Conservation (phyloP, 352 stramenopile genomes). For the Pythium aphanidermatum region DNA sequence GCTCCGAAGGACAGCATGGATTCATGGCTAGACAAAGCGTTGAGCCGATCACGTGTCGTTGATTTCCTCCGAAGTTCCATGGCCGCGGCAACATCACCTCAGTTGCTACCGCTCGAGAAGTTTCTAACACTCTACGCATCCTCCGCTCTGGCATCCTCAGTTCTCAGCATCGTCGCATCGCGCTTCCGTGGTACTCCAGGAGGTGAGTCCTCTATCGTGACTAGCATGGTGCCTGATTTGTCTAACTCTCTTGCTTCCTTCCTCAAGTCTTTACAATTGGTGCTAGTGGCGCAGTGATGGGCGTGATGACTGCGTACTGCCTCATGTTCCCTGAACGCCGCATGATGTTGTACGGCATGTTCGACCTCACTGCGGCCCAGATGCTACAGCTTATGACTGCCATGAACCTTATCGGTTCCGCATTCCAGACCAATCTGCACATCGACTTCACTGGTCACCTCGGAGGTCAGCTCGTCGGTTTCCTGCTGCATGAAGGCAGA, state of each 20-base stretch:
- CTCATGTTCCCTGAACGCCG: conserved; percentile 59
- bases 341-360: conserved; percentile 29
- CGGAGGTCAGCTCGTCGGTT: conserved; percentile 50
- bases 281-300: conserved; percentile 75
- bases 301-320: conserved; percentile 73
- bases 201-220: conserved; percentile 28
- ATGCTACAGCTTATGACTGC: conserved; percentile 60
- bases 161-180: conserved; percentile 58
- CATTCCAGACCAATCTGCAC: conserved; percentile 26
- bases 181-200: conserved; percentile 47
- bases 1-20: conserved; percentile 18
- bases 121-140: conserved; percentile 69
- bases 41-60: conserved; percentile 41
- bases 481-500: conserved; percentile 39
- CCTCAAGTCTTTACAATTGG: conserved; percentile 70
- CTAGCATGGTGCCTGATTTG: neutral
- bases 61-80: conserved; percentile 32
- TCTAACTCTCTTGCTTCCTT: neutral
- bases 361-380: conserved; percentile 41
- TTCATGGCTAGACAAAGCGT: conserved; percentile 42
- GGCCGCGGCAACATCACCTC: conserved; percentile 12
- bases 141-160: conserved; percentile 63
- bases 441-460: conserved; percentile 79
- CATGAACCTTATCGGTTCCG: conserved; percentile 58
- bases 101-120: conserved; percentile 50